Percentiles rank a stretch among this genome's conserved stretches.
Conservation (phyloP, 2,329 filamentous ascomycete genomes). For the Fusarium sp. region DNA sequence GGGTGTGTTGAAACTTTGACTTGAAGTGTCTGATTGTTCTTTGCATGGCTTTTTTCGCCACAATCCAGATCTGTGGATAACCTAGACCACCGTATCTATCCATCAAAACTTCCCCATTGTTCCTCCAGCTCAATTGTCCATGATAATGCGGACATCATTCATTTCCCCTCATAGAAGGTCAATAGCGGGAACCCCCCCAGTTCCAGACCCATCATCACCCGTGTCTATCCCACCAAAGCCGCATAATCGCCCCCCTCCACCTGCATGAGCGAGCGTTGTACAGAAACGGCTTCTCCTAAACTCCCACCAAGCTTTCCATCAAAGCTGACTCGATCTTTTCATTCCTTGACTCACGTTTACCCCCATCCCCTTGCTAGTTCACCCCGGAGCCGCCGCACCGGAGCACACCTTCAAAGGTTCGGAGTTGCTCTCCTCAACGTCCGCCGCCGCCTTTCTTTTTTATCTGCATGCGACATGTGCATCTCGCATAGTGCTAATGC, state of each 20-base stretch:
- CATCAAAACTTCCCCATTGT: neutral
- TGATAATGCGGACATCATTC: neutral
- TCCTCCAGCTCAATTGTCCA: neutral
- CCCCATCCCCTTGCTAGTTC: neutral
- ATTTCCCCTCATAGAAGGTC: neutral
- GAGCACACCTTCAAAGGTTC: slow-evolving; percentile 5
- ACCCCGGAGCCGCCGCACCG: slow-evolving; percentile 10
- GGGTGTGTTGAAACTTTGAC: neutral
- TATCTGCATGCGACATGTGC: slow-evolving; percentile 12
- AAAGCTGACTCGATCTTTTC: slow-evolving; percentile 15
- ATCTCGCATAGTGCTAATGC: slow-evolving; percentile 36
- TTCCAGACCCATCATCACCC: neutral
- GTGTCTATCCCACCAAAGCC: neutral
- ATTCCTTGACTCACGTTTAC: slow-evolving; percentile 2
- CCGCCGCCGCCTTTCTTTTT: neutral
- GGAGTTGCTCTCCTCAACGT: slow-evolving; percentile 16
- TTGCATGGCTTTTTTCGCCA: slow-evolving; percentile 15
- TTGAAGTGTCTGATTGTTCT: neutral
- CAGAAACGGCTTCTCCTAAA: neutral
- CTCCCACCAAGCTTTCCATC: neutral
- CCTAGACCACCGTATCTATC: neutral
- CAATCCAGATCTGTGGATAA: neutral
- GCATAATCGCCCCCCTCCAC: neutral
- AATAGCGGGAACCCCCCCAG: neutral
- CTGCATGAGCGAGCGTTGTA: neutral